Percentiles rank a stretch among this genome's conserved stretches.
Conservation (phyloP, 192 early-diverging fungal species). For the Coemansia erecta region DNA sequence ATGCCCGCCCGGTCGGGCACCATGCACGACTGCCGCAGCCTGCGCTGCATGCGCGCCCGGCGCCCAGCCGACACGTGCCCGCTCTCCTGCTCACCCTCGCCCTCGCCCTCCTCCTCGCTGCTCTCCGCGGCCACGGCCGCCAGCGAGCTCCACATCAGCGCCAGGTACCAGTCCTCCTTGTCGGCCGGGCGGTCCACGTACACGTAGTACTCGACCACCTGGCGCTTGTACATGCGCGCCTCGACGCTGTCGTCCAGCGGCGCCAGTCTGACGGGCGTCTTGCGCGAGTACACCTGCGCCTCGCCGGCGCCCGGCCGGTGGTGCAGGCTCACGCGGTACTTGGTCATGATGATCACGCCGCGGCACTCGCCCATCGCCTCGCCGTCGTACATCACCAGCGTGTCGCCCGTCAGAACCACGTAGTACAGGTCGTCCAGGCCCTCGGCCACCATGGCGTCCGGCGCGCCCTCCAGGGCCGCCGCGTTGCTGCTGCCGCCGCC, state of each 20-base stretch:
- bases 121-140: constrained; percentile 22
- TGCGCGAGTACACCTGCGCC: constrained; percentile 62
- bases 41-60: constrained; percentile 25
- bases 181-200: constrained; percentile 62
- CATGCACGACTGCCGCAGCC: constrained; percentile 36
- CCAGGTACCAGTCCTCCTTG: constrained; percentile 91
- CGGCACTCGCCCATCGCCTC: constrained; percentile 74
- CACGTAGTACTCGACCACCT: constrained; percentile 56
- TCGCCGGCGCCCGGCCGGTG: constrained; percentile 54
- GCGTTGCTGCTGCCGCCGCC: constrained; percentile 23
- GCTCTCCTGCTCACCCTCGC: background rate
- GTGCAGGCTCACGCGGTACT: constrained; percentile 64
- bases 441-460: constrained; percentile 13
- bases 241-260: constrained; percentile 21
- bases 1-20: constrained; percentile 34
- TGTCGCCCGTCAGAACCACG: constrained; percentile 73
- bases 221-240: constrained; percentile 18
- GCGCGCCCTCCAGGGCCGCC: constrained; percentile 16
- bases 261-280: constrained; percentile 53
- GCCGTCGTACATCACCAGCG: constrained; percentile 80
- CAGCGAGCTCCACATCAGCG: constrained; percentile 67
- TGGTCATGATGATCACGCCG: constrained; percentile 70
- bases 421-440: constrained; percentile 58
- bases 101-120: constrained; percentile 19
- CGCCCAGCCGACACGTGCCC: constrained; percentile 13